A percentile compares a stretch with the other conserved stretches of the same genome.
phyloP scores from a whole-genome alignment of 1,284 basidiomycete genomes.

The Schizophyllum amplum region DNA sequence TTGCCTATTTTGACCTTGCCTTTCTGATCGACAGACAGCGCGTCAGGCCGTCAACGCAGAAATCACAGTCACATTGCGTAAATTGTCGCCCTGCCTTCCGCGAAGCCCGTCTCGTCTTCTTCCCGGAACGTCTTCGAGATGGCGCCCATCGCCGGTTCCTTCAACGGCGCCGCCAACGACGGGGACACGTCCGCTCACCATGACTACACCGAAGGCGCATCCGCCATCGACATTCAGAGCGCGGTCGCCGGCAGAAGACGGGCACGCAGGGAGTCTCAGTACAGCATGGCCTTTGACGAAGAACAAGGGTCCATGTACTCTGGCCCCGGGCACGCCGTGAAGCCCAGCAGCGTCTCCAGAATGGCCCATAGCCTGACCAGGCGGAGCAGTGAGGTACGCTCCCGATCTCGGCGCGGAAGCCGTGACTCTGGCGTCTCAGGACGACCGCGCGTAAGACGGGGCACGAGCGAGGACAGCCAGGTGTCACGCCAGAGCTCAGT shows the following conservation, averaged over 20 bases:
- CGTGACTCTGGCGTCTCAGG: conserved; percentile 31
- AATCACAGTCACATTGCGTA: background rate
- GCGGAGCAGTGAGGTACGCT: conserved; percentile 49
- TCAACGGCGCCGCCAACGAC: conserved; percentile 10
- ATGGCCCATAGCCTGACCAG: conserved; percentile 59
- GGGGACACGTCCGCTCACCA: conserved; percentile 17
- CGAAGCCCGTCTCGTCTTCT: background rate
- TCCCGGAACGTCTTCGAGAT: conserved; percentile 27
- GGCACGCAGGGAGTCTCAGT: conserved; percentile 58
- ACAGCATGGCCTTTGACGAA: conserved; percentile 46
- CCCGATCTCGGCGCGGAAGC: conserved; percentile 43
- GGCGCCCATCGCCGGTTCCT: conserved; percentile 28
- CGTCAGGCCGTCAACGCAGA: background rate
- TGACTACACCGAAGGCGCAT: conserved; percentile 81
- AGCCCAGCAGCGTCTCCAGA: conserved; percentile 69
- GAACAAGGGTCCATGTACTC: conserved; percentile 64
- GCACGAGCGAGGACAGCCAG: conserved; percentile 42
- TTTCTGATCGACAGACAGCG: background rate
- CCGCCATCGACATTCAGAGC: conserved; percentile 59
- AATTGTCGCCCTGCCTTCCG: background rate
- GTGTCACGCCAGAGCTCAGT: conserved; percentile 30
- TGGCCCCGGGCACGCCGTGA: conserved; percentile 61
- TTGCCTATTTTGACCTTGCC: background rate
- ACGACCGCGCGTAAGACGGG: conserved; percentile 25
- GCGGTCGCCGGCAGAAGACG: conserved; percentile 42